These are phyloP conservation scores for Fusarium sp. DNA, from an alignment of 2,329 filamentous ascomycete species.

Conservation along the genomic window DNA sequence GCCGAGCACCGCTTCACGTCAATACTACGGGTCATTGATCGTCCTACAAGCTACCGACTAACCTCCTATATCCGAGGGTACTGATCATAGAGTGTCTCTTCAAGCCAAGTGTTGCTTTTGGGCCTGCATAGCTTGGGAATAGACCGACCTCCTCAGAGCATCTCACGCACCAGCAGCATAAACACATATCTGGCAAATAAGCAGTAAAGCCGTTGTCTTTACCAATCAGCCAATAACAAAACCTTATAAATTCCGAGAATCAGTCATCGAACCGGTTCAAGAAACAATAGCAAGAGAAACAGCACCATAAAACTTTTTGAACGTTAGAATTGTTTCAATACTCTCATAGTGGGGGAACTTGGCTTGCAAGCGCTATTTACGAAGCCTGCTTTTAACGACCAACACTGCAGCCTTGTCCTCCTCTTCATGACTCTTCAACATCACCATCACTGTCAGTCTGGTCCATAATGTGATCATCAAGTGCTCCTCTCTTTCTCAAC, in stretches of 20 bases:
- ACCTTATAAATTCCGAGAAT: background rate
- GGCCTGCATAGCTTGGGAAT: background rate
- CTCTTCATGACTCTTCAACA: conserved; percentile 29
- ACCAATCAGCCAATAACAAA: background rate
- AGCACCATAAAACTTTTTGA: conserved; percentile 6
- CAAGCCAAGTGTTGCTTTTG: background rate
- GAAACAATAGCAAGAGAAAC: background rate
- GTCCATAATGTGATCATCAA: conserved; percentile 45
- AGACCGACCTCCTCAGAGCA: too few species aligned
- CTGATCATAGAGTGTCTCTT: conserved; percentile 4
- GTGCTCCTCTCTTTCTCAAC: conserved; percentile 50
- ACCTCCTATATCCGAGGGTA: conserved; percentile 14
- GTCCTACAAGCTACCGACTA: conserved; percentile 22
- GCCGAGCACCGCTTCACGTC: conserved; percentile 41
- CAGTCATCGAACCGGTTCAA: background rate
- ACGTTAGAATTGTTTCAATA: conserved; percentile 29
- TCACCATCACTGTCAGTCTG: conserved; percentile 35
- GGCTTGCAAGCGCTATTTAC: conserved; percentile 31
- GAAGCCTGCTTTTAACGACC: conserved; percentile 21
- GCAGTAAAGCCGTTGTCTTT: background rate
- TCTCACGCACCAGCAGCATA: background rate
- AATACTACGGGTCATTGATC: conserved; percentile 36
- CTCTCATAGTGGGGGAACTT: conserved; percentile 14
- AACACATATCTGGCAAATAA: conserved; percentile 4
- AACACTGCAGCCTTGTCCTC: conserved; percentile 25